Percentiles rank a stretch among this genome's conserved stretches.
Conservation (phyloP, 2,329 filamentous ascomycete genomes). For the Dactylellina cionopaga region DNA sequence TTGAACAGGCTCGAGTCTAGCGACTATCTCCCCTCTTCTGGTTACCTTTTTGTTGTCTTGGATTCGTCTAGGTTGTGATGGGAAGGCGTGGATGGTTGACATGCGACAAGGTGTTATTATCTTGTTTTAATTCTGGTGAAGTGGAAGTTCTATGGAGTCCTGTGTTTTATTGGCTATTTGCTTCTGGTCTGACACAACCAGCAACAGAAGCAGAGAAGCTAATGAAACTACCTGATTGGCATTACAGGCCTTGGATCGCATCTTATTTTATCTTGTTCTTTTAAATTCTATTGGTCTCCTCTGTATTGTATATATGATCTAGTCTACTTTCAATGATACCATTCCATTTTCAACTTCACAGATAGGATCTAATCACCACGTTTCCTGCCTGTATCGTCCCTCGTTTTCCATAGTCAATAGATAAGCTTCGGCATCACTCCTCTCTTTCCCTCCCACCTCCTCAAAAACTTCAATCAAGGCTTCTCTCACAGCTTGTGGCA, state of each 20-base stretch:
- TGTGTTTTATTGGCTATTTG: too few relatives aligned
- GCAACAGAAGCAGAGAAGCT: too few relatives aligned
- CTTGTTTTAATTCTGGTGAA: too few relatives aligned
- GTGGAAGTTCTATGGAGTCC: too few relatives aligned
- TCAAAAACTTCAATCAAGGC: slow-evolving; percentile 72
- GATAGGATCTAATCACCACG: slow-evolving; percentile 73
- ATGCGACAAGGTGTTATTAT: too few relatives aligned
- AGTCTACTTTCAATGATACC: slow-evolving; percentile 32
- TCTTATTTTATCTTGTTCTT: not conserved
- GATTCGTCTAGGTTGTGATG: too few relatives aligned
- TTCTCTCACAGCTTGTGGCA: slow-evolving; percentile 75
- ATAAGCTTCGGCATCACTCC: slow-evolving; percentile 68
- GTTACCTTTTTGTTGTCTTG: not conserved
- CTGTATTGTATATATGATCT: slow-evolving; percentile 34
- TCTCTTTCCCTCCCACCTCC: slow-evolving; percentile 59
- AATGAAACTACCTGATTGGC: too few relatives aligned
- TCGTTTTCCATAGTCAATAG: slow-evolving; percentile 70
- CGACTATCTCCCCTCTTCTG: not conserved
- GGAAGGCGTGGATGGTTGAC: too few relatives aligned
- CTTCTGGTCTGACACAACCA: too few relatives aligned
- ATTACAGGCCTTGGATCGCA: too few relatives aligned
- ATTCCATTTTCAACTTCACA: not conserved
- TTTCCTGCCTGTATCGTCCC: slow-evolving; percentile 75
- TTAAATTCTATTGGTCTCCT: not conserved
- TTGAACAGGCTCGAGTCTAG: too few relatives aligned